Evolutionary conservation across 768 basidiomycete genomes (phyloP).

Genomic region (Trametopsis cervina): DNA sequence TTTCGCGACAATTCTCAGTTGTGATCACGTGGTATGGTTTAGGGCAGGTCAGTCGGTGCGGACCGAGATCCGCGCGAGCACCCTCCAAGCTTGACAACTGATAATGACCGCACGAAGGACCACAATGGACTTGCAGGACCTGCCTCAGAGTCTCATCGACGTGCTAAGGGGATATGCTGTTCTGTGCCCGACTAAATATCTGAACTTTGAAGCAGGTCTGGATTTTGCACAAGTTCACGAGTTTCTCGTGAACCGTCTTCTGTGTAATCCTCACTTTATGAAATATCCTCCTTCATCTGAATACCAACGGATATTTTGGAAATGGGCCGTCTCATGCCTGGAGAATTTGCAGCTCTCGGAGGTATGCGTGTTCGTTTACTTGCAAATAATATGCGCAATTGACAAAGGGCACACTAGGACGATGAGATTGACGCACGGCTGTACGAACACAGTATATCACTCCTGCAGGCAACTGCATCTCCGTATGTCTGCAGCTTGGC

Average conservation of each 20-base stretch:
- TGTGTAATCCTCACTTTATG: constrained; percentile 46
- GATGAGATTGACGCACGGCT: constrained; percentile 59
- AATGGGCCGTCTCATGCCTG: constrained; percentile 52
- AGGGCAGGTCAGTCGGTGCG: constrained; percentile 16
- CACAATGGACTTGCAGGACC: background rate
- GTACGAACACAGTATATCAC: constrained; percentile 52
- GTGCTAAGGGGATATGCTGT: constrained; percentile 48
- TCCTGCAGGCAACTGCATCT: constrained; percentile 25
- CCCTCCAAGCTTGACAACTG: no score
- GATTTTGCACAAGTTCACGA: constrained; percentile 38
- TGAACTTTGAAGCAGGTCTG: constrained; percentile 35
- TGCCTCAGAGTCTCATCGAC: constrained; percentile 25
- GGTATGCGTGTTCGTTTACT: constrained; percentile 29
- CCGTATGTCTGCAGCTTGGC: background rate
- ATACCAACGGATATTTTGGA: constrained; percentile 69
- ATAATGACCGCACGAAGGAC: no score
- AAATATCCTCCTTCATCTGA: constrained; percentile 55
- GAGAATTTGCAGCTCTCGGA: constrained; percentile 41
- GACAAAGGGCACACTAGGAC: constrained; percentile 30
- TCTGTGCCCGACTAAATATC: constrained; percentile 36
- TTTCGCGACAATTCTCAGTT: constrained; percentile 16
- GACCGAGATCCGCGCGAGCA: no score
- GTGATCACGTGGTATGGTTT: constrained; percentile 21
- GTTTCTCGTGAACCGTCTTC: constrained; percentile 46
- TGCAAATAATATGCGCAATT: constrained; percentile 4